Evolutionary conservation across 345 rosid genomes (phyloP).

Genomic region (Anastatica hierochuntica): DNA sequence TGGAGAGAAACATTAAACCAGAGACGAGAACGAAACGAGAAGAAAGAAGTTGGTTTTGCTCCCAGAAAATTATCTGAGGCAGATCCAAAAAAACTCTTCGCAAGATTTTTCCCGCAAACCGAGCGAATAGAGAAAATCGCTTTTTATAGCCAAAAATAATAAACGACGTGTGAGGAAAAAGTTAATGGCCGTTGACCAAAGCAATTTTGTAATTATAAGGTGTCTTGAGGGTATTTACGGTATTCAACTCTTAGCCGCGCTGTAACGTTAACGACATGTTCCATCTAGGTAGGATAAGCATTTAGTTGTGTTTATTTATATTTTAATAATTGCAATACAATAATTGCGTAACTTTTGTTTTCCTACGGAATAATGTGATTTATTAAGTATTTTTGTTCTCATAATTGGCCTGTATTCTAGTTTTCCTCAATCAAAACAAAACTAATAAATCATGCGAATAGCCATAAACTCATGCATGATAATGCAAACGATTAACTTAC

Average conservation of each 20-base stretch:
- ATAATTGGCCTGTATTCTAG: background rate
- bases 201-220: background rate
- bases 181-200: slow-evolving; percentile 21
- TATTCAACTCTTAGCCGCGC: background rate
- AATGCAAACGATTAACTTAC: background rate
- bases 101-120: slow-evolving; percentile 21
- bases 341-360: background rate
- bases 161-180: slow-evolving; percentile 13
- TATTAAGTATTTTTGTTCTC: background rate
- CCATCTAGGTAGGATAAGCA: background rate
- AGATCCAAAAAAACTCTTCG: slow-evolving; percentile 16
- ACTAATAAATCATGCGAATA: too few relatives aligned
- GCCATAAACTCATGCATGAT: background rate
- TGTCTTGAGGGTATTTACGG: background rate
- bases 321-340: background rate
- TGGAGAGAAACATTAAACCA: background rate
- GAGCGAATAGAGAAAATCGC: slow-evolving; percentile 12
- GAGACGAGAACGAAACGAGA: too few relatives aligned
- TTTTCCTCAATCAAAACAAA: too few relatives aligned
- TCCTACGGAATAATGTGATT: background rate
- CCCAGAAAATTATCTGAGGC: slow-evolving; percentile 17
- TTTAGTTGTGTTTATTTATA: background rate
- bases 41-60: background rate
- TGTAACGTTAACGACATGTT: too few relatives aligned
- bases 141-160: slow-evolving; percentile 13